Evolutionary conservation across 805 yeast species (phyloP).

Genomic region (Kluyveromyces wickerhamii): DNA sequence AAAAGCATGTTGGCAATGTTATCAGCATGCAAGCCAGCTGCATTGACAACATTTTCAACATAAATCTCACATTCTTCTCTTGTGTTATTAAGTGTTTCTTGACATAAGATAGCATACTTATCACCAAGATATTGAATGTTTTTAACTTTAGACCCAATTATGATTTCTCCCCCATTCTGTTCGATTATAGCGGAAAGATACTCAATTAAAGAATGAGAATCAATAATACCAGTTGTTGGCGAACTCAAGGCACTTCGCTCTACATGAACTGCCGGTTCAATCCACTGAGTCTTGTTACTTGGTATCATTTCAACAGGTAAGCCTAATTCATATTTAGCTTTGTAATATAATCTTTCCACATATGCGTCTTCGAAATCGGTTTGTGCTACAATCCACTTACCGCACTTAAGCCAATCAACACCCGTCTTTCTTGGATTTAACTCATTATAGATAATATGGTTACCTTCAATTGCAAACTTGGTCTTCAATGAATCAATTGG

Average conservation of each 20-base stretch:
- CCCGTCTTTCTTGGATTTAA: slow-evolving; percentile 35
- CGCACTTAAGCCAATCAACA: slow-evolving; percentile 57
- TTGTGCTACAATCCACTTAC: slow-evolving; percentile 86
- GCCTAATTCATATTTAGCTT: slow-evolving; percentile 40
- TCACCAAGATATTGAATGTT: slow-evolving; percentile 25
- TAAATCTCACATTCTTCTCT: slow-evolving; percentile 36
- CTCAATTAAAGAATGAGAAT: slow-evolving; percentile 69
- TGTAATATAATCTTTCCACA: slow-evolving; percentile 44
- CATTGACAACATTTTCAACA: slow-evolving; percentile 56
- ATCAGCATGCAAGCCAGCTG: slow-evolving; percentile 77
- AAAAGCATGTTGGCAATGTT: slow-evolving; percentile 60
- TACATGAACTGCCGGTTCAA: slow-evolving; percentile 66
- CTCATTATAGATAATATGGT: slow-evolving; percentile 51
- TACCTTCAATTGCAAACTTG: slow-evolving; percentile 67
- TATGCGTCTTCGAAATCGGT: slow-evolving; percentile 52
- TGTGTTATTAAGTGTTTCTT: slow-evolving; percentile 19
- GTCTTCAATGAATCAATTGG: slow-evolving; percentile 63
- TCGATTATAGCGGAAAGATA: slow-evolving; percentile 50
- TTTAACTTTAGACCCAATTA: slow-evolving; percentile 51
- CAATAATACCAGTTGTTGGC: slow-evolving; percentile 78
- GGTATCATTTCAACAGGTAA: slow-evolving; percentile 55
- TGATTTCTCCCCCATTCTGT: slow-evolving; percentile 53
- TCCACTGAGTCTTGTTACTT: slow-evolving; percentile 33
- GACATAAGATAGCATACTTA: slow-evolving; percentile 27
- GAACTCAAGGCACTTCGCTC: slow-evolving; percentile 55